Percentiles rank a stretch among this genome's conserved stretches.
phyloP scores from a whole-genome alignment of 2,329 filamentous ascomycete genomes.

The Pestalotiopsis sp. region DNA sequence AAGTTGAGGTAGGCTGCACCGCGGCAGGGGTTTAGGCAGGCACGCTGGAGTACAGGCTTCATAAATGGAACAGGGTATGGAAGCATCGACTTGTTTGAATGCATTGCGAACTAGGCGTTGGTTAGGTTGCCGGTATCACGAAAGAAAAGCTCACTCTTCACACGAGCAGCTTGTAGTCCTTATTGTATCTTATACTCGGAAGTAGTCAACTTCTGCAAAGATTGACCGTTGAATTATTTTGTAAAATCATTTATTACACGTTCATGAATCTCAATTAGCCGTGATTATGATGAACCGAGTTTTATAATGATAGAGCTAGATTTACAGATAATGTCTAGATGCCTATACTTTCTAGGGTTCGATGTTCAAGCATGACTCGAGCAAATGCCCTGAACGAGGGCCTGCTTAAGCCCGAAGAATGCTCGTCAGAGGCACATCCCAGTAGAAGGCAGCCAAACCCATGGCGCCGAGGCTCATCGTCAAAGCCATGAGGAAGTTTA shows the following conservation, averaged over 20 bases:
- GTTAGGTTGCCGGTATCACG: neutral
- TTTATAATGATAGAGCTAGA: neutral
- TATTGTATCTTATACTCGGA: neutral
- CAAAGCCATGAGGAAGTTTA: constrained; percentile 90
- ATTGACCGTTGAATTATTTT: neutral
- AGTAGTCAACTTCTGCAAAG: neutral
- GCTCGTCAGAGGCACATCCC: constrained; percentile 55
- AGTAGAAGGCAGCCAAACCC: constrained; percentile 62
- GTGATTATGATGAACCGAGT: neutral
- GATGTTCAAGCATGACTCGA: neutral
- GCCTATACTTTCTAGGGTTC: neutral
- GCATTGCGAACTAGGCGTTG: constrained; percentile 9
- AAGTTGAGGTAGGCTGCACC: constrained; percentile 14
- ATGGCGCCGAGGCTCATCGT: constrained; percentile 81
- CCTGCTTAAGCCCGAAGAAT: constrained; percentile 37
- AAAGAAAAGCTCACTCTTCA: neutral
- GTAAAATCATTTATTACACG: neutral
- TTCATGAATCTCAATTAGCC: neutral
- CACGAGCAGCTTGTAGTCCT: neutral
- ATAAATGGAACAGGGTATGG: neutral
- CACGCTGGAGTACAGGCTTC: constrained; percentile 3
- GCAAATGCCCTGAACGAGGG: too few species aligned
- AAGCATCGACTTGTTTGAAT: neutral
- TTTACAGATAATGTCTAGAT: neutral
- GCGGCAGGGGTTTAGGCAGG: neutral